Base-by-base conservation (phyloP, 352 stramenopile species). In the Globisporangium barbulae region DNA sequence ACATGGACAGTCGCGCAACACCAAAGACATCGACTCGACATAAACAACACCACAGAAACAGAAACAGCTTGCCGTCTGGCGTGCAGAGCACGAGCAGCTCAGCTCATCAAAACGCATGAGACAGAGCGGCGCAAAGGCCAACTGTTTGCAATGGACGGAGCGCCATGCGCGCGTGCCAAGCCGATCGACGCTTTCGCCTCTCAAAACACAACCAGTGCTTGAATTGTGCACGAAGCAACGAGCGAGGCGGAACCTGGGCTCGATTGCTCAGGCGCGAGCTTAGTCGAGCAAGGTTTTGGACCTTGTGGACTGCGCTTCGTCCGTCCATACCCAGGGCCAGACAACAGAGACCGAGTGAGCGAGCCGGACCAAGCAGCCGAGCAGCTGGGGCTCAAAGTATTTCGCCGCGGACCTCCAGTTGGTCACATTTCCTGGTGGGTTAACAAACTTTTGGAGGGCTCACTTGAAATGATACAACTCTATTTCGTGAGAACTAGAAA, bases 91-190 rank as follows among this genome's bases (percentile, higher is more conserved):
- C 28, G 50, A 39, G 15, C 39, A 22, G 9, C 25, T 61, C 55
- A 42, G 30, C 13, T 15, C 56, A 63, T 63, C 56, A 63, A n/a
- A 28, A 25, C 25, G 39, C 56, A 63, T 63, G 56, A 63, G 56
- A 63, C 56, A 63, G 56, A 63, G 56, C 30, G 37, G 21, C 9
- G 12, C n/a, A 37, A 12, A 10, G 31, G 9, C 31, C 45, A 52
- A 35, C 52, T 45, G 52, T 31, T 42, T 30, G 42, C 42, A 49
- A 9, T 5, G 19, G 19, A 3, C 9, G 45, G 7, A 52, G 45
- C 30, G 45, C 45, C 45, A n/a, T 7, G 19, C 19, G 53, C 30
- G 37, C 21, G 15, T 41, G 30, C 47, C 0, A 12, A 12, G 19
- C 19, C 54, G 37, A 60, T 19, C 53, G 35, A 41, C 35, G 35